Base-by-base conservation (phyloP, 495 filamentous ascomycete genomes). In the Hypomontagnella submonticulosa region DNA sequence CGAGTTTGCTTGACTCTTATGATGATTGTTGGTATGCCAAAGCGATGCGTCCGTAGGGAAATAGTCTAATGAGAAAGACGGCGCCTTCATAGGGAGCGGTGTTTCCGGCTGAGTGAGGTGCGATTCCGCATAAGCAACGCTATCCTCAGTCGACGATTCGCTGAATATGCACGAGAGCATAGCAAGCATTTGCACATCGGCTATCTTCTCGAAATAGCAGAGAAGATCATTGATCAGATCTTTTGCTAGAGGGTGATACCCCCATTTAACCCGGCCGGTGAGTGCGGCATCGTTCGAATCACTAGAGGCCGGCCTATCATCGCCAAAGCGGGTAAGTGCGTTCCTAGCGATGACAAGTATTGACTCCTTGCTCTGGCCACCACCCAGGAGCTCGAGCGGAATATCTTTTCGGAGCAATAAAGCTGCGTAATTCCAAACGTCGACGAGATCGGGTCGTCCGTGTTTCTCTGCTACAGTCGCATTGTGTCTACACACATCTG, bases 161-260 rank as follows among this genome's bases (percentile, higher is more conserved):
- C 87, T 87, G 55, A 97, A 89, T 42, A 97, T 87, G 71, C 93
- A 96, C 1, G 93, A 89, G 10, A 97, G 83, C 93, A 97, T 96
- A 33, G 92, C 94, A 13, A 97, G 81, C 93, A 97, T 97, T 73
- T 97, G 93, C 2, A 94, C 78, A 71, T 97, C 92, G 1, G 87
- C 92, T 27, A 88, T 79, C 36, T 79, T 83, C 71, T 96, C 92
- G 63, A 90, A 97, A 72, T 96, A 85, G 11, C 85, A 82, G 68
- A 97, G 92, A 13, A 86, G 77, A 47, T 85, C 80, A 18, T 79
- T 75, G 38, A 97, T 88, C 33, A 97, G 80, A 80, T 88, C 89
- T 37, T 82, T 80, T n/a, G 88, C 92, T 15, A 97, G 80, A 0
- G 93, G 90, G 78, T 93, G 91, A 46, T 86, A 75, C 13, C 91